Conservation (phyloP, 2,329 filamentous ascomycete species). For the Coniochaeta hoffmannii region DNA sequence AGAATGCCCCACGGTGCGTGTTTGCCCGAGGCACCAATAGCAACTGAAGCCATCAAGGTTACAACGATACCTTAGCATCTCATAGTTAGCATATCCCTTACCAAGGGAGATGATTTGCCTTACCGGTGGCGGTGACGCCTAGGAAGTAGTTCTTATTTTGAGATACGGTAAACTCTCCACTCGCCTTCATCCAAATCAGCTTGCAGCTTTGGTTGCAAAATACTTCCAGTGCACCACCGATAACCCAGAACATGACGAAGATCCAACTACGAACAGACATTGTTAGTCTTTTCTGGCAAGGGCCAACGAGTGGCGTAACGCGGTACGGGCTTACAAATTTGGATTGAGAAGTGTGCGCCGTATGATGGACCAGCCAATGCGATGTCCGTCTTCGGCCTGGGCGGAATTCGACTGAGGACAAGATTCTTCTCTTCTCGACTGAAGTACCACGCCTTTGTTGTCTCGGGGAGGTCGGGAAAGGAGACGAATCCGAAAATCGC, state of each 20-base stretch:
- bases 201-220: conserved; percentile 59
- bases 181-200: conserved; percentile 40
- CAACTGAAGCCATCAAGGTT: too few relatives aligned
- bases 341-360: conserved; percentile 13
- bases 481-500: conserved; percentile 45
- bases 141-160: conserved; percentile 52
- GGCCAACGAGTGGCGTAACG: background rate
- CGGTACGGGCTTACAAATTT: background rate
- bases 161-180: conserved; percentile 33
- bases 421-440: conserved; percentile 25
- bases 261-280: conserved; percentile 59
- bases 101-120: conserved; percentile 14
- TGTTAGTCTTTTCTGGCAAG: conserved; percentile 35
- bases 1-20: too few relatives aligned
- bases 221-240: conserved; percentile 64
- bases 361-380: conserved; percentile 29
- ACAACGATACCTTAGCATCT: too few relatives aligned
- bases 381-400: conserved; percentile 11
- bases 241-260: conserved; percentile 60
- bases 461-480: conserved; percentile 46
- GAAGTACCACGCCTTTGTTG: conserved; percentile 41
- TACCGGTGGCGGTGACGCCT: conserved; percentile 46
- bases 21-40: too few relatives aligned
- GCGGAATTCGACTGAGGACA: conserved; percentile 29
- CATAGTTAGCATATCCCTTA: too few relatives aligned